Conservation (phyloP, 208 protist species). For the Hexamita inflata region DNA sequence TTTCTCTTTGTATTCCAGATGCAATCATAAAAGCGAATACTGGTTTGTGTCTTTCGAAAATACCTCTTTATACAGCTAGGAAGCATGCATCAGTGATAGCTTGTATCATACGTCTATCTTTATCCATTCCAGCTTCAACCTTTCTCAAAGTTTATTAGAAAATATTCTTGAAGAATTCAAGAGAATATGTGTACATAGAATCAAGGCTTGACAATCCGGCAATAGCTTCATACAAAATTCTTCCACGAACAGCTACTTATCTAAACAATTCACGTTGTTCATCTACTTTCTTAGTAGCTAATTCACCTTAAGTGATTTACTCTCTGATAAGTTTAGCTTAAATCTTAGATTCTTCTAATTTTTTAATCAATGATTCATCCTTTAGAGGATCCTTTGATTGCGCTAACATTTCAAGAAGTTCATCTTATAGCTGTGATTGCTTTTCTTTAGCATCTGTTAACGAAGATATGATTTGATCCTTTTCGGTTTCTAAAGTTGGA, state of each 20-base stretch:
- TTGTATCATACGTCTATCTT: conserved; percentile 61
- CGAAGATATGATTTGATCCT: conserved; percentile 62
- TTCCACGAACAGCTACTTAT: conserved; percentile 25
- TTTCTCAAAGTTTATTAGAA: conserved; percentile 53
- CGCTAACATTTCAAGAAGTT: conserved; percentile 59
- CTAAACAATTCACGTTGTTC: conserved; percentile 33
- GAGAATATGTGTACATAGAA: conserved; percentile 91
- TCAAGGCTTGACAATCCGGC: conserved; percentile 62
- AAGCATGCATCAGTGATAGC: conserved; percentile 70
- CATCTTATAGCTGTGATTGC: conserved; percentile 78
- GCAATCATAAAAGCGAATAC: conserved; percentile 68
- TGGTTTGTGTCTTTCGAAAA: conserved; percentile 89
- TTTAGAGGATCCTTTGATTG: conserved; percentile 53
- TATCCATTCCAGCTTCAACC: conserved; percentile 49
- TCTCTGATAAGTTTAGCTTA: conserved; percentile 60
- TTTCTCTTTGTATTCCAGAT: conserved; percentile 37
- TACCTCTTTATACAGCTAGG: conserved; percentile 76
- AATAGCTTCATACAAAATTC: conserved; percentile 49
- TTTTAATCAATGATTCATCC: conserved; percentile 75
- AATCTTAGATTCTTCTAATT: conserved; percentile 73
- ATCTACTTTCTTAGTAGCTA: conserved; percentile 69
- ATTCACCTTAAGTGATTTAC: conserved; percentile 36
- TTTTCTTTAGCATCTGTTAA: conserved; percentile 78
- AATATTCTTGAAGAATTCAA: conserved; percentile 82
- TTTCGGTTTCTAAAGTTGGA: conserved; percentile 74